Evolutionary conservation across 1,284 basidiomycete species (phyloP).

Genomic region (Puccinia hordei): DNA sequence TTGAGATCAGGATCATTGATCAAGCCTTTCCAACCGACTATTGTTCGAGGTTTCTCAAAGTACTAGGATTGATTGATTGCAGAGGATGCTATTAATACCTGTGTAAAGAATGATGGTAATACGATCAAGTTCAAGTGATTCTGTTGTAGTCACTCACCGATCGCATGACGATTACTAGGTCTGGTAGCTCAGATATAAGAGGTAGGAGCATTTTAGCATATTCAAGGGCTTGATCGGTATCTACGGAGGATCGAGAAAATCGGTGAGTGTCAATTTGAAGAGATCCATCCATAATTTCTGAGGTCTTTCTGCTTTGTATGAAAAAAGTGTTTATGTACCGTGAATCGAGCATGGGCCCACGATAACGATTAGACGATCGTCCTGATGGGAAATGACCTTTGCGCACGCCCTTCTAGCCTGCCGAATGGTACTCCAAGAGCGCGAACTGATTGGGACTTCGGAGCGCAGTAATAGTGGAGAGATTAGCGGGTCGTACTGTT

Average conservation of each 20-base stretch:
- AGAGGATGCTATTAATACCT: no score
- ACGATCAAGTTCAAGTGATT: no score
- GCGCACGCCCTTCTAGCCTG: conserved; percentile 76
- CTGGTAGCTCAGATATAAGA: conserved; percentile 67
- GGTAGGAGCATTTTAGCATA: conserved; percentile 78
- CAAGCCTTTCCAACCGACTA: conserved; percentile 97
- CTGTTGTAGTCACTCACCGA: conserved; percentile 62
- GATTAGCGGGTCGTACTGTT: conserved; percentile 79
- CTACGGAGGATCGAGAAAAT: conserved; percentile 56
- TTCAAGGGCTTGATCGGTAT: conserved; percentile 80
- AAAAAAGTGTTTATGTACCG: conserved; percentile 52
- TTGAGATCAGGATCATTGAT: conserved; percentile 93
- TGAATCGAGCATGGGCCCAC: conserved; percentile 99
- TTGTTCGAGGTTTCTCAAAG: conserved; percentile 74
- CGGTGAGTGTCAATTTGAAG: no score
- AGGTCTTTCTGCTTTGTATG: no score
- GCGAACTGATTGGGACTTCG: conserved; percentile 69
- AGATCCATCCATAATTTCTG: no score
- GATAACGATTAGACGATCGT: conserved; percentile 82
- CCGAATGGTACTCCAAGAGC: conserved; percentile 69
- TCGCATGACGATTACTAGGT: conserved; percentile 90
- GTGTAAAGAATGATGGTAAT: background rate
- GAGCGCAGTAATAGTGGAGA: conserved; percentile 84
- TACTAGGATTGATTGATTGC: conserved; percentile 62
- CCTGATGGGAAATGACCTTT: conserved; percentile 75